A percentile compares a stretch with the other conserved stretches of the same genome.
phyloP scores from a whole-genome alignment of 495 filamentous ascomycete species.

The Sordaria brevicollis region DNA sequence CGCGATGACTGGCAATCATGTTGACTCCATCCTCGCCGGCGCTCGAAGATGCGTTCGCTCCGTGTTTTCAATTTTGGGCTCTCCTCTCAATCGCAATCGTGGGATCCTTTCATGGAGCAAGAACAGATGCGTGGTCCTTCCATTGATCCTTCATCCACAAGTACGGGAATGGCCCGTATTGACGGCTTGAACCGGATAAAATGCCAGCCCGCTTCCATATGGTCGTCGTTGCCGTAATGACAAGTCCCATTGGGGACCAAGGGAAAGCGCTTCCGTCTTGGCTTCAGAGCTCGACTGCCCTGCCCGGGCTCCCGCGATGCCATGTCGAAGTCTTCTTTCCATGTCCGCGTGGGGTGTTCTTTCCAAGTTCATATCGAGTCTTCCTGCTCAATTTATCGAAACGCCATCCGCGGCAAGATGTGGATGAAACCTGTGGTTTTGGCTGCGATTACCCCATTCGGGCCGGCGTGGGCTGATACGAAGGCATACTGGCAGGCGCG shows the following conservation, averaged over 20 bases:
- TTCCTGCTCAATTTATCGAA: not conserved
- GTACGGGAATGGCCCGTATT: too few species aligned
- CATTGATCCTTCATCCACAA: too few species aligned
- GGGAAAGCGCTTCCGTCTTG: not conserved
- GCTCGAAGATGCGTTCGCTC: not conserved
- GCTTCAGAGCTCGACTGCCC: not conserved
- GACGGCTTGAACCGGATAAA: not conserved
- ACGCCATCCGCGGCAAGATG: not conserved
- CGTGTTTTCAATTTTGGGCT: not conserved
- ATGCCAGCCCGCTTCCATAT: not conserved
- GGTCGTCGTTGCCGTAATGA: too few species aligned
- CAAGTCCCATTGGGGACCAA: too few species aligned
- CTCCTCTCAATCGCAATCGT: not conserved
- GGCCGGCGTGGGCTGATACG: not conserved
- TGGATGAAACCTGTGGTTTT: not conserved
- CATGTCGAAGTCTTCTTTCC: not conserved
- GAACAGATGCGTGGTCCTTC: too few species aligned
- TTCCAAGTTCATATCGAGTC: not conserved
- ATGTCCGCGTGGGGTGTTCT: not conserved
- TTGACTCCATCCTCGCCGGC: not conserved
- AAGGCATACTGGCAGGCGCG: not conserved
- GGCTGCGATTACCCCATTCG: not conserved
- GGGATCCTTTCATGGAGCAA: too few species aligned
- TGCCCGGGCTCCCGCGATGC: too few species aligned
- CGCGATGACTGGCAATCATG: slow-evolving; percentile 11